Conservation (phyloP, 2,329 filamentous ascomycete species). For the Fusarium begoniae region DNA sequence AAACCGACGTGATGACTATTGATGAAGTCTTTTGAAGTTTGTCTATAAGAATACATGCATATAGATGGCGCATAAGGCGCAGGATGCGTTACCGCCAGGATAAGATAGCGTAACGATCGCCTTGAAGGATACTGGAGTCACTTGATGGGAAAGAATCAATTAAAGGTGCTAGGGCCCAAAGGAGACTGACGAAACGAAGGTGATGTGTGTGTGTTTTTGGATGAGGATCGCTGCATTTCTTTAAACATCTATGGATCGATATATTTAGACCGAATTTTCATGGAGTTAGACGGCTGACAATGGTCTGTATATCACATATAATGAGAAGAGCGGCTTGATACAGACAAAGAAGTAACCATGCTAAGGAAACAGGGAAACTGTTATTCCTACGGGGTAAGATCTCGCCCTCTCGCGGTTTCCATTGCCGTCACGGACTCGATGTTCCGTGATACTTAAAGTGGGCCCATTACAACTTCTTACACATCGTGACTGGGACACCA, state of each 20-base stretch:
- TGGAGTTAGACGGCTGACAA: conserved; percentile 26
- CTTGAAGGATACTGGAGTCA: conserved; percentile 18
- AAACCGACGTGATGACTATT: conserved; percentile 39
- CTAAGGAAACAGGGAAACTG: background rate
- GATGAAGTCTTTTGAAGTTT: conserved; percentile 36
- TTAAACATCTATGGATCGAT: conserved; percentile 19
- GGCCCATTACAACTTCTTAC: conserved; percentile 10
- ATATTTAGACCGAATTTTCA: conserved; percentile 34
- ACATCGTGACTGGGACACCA: background rate
- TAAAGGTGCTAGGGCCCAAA: background rate
- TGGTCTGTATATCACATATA: conserved; percentile 28
- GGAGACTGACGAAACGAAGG: conserved; percentile 20
- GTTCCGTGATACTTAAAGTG: conserved; percentile 1
- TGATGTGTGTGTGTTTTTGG: conserved; percentile 19
- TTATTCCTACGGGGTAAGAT: background rate
- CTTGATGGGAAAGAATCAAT: conserved; percentile 10
- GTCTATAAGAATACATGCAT: conserved; percentile 48
- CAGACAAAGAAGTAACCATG: background rate
- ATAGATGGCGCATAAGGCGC: conserved; percentile 48
- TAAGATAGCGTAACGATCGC: conserved; percentile 16
- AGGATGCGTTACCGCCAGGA: conserved; percentile 29
- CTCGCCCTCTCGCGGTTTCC: background rate
- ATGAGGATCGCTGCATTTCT: conserved; percentile 10
- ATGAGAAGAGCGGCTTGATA: conserved; percentile 16
- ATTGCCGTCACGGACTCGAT: background rate